Evolutionary conservation across 164 flowering plant genomes (phyloP).

Genomic region (Protea cynaroides): DNA sequence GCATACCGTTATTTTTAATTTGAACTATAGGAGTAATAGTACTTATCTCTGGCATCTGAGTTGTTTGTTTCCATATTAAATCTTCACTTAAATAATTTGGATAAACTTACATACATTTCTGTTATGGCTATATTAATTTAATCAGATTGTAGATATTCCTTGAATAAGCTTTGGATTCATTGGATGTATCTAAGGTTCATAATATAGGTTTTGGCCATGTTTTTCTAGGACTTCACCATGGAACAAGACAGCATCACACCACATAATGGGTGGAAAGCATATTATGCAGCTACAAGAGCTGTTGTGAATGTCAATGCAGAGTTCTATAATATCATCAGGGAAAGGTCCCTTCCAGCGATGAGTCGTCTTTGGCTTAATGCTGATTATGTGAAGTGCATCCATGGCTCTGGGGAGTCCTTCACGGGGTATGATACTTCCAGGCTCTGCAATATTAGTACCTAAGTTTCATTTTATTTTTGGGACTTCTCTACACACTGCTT

Average conservation of each 20-base stretch:
- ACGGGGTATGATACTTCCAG: conserved; percentile 58
- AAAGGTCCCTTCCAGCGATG: conserved; percentile 69
- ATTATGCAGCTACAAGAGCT: conserved; percentile 95
- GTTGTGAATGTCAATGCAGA: conserved; percentile 69
- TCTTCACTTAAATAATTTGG: neutral
- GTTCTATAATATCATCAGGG: conserved; percentile 74
- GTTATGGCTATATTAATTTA: neutral
- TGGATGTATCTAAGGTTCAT: neutral
- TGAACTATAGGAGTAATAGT: too few relatives aligned
- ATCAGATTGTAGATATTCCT: neutral
- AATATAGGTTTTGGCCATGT: conserved; percentile 5
- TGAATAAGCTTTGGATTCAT: neutral
- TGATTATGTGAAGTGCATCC: conserved; percentile 92
- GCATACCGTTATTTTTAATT: neutral
- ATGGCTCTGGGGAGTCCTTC: conserved; percentile 76
- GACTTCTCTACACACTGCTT: too few relatives aligned
- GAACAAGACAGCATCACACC: conserved; percentile 83
- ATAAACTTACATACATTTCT: neutral
- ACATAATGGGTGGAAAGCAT: conserved; percentile 93
- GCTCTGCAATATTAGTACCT: too few relatives aligned
- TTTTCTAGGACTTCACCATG: conserved; percentile 75
- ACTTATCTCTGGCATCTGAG: neutral
- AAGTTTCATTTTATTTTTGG: too few relatives aligned
- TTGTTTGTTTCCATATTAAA: neutral
- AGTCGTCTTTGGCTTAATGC: conserved; percentile 83